These are phyloP conservation scores for Podospora didyma DNA, from an alignment of 495 filamentous ascomycete genomes.

Conservation along the genomic window DNA sequence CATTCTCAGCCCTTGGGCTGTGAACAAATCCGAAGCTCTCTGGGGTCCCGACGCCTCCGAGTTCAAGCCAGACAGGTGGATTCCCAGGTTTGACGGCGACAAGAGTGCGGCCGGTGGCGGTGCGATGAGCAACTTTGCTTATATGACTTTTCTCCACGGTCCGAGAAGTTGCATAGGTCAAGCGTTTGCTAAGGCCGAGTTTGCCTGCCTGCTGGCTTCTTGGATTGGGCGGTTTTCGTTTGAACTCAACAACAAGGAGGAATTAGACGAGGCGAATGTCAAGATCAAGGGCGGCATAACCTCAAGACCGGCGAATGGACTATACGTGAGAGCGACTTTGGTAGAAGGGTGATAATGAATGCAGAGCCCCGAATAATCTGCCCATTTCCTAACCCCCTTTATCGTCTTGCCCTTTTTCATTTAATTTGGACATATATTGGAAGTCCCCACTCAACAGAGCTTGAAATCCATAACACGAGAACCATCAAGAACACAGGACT, in stretches of 20 bases:
- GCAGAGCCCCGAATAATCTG: too few species aligned
- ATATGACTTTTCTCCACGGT: conserved; percentile 60
- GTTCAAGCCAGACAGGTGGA: conserved; percentile 63
- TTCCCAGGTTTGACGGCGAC: conserved; percentile 30
- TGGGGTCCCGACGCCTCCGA: conserved; percentile 55
- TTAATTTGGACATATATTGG: too few species aligned
- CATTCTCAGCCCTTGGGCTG: conserved; percentile 55
- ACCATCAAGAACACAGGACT: too few species aligned
- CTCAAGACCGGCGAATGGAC: conserved; percentile 57
- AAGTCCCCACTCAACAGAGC: too few species aligned
- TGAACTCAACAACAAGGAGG: conserved; percentile 54
- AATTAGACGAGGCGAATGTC: conserved; percentile 52
- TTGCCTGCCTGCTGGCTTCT: conserved; percentile 73
- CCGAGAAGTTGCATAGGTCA: conserved; percentile 60
- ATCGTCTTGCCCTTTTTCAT: too few species aligned
- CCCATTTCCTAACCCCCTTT: too few species aligned
- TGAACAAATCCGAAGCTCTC: conserved; percentile 50
- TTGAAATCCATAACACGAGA: too few species aligned
- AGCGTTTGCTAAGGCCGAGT: conserved; percentile 78
- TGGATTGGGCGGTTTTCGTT: conserved; percentile 71
- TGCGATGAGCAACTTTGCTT: conserved; percentile 53
- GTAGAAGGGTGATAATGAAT: conserved; percentile 58
- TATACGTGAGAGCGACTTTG: conserved; percentile 56
- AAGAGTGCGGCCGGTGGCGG: conserved; percentile 43
- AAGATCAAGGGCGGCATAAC: conserved; percentile 57